Evolutionary conservation across 2,329 filamentous ascomycete genomes (phyloP).

Genomic region (Botrytis tulipae): DNA sequence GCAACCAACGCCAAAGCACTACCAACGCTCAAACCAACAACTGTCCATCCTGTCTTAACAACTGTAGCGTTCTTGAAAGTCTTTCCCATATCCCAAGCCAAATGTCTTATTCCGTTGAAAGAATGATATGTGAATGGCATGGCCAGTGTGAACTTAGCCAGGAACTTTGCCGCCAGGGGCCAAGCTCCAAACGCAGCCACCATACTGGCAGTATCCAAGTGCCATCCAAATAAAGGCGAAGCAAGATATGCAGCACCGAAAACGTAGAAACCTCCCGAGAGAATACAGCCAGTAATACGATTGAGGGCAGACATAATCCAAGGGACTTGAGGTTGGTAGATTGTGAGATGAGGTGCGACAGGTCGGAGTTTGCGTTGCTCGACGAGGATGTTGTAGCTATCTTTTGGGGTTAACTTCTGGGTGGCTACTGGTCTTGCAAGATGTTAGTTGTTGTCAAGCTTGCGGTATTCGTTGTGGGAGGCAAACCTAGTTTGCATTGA

Average conservation of each 20-base stretch:
- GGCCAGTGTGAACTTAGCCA: slow-evolving; percentile 57
- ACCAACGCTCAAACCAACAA: slow-evolving; percentile 54
- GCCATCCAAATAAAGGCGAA: slow-evolving; percentile 63
- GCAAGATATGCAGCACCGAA: slow-evolving; percentile 66
- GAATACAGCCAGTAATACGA: slow-evolving; percentile 61
- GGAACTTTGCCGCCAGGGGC: slow-evolving; percentile 57
- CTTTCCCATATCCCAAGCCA: slow-evolving; percentile 66
- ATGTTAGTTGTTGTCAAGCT: slow-evolving; percentile 23
- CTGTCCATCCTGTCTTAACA: slow-evolving; percentile 62
- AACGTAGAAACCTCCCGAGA: slow-evolving; percentile 64
- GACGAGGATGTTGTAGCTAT: slow-evolving; percentile 57
- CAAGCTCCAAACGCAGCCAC: slow-evolving; percentile 63
- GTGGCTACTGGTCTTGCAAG: slow-evolving; percentile 47
- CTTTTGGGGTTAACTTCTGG: slow-evolving; percentile 44
- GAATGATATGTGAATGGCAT: slow-evolving; percentile 67
- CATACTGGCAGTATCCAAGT: slow-evolving; percentile 62
- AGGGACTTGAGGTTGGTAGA: slow-evolving; percentile 70
- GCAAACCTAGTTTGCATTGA: slow-evolving; percentile 49
- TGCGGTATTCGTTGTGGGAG: not conserved
- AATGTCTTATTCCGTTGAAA: slow-evolving; percentile 69
- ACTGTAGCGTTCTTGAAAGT: slow-evolving; percentile 63
- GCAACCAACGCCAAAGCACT: slow-evolving; percentile 42
- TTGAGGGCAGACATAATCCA: slow-evolving; percentile 61
- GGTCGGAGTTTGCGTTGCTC: slow-evolving; percentile 67
- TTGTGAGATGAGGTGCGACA: slow-evolving; percentile 65